Base-by-base conservation (phyloP, 345 rosid species). In the Combretum micranthum region DNA sequence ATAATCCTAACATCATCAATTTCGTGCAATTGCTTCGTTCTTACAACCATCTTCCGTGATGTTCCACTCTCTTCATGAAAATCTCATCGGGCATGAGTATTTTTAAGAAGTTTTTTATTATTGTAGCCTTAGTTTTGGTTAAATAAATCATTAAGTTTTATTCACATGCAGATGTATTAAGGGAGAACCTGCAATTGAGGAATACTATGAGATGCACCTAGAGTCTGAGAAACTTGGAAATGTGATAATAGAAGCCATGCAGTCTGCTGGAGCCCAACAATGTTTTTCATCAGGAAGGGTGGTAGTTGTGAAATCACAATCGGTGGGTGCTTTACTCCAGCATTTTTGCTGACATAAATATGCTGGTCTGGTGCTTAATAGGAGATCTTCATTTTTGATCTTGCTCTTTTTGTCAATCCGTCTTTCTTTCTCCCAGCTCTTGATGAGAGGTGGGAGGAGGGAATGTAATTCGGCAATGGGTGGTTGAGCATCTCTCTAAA, bases 101-200 rank as follows among this genome's bases (percentile, higher is more conserved):
- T 32, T 32, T 32, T 5, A 11, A 32, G 9, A 32, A 5, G 39
- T 11, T 32, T 5, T 9, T 7, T 9, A 32, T 11, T 32, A 32
- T 32, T 2, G 39, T 32, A 7, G 39, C 39, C 39, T 32, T 32
- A 32, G 9, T 32, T 32, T 1, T 4, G 10, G 39, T 32, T 32
- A 32, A 4, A 11, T 32, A 11, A 11, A 32, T 32, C 9, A 11
- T 32, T 32, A 32, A 32, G 32, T 18, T 15, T 15, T 55, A 19
- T 76, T 64, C 75, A 59, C 55, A 0, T 76, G 43, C 69, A 92
- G 99, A 43, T 92, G 98, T 65, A 86, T 89, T 59, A 84, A 86
- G 79, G 91, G 99, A 55, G 94, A 85, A 77, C 89, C 99, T 0
- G 80, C 85, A 61, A 89, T 92, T 59, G 97, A 92, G 75, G 97